Base-by-base conservation (phyloP, 345 rosid genomes). In the Eucalyptus erythrocorys region DNA sequence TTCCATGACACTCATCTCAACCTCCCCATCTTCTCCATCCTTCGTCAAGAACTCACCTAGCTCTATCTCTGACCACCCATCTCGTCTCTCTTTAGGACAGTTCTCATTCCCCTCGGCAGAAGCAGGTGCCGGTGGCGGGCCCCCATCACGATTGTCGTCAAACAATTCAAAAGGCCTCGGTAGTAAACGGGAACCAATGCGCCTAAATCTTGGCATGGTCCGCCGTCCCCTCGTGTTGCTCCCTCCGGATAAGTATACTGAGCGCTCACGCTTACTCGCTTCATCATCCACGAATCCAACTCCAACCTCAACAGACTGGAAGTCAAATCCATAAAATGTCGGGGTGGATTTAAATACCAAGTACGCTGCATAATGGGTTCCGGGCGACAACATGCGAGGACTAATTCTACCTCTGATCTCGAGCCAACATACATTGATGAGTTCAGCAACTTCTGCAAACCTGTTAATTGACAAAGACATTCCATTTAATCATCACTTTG, bases 61-160 rank as follows among this genome's bases (percentile, higher is more conserved):
- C 80, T 91, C 88, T 59, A 91, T 85, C 87, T 92, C 95, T 24
- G 82, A 45, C 93, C 93, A 92, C 50, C 94, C 94, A 47, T 93
- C 94, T 66, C 43, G 43, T 86, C 89, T 81, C 87, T 85, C 55
- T 32, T 85, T 43, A 10, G 89, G 88, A 79, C 7, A 7, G 27
- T 50, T 22, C 37, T 17, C 64, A 7, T 1, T 24, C 59, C 48
- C 48, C 40, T 48, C 88, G n/a, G 50, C 48, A 34, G 48, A 47
- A 32, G 45, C 48, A 68, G 79, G 42, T 8, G 10, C 40, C 8
- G 26, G 88, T 10, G 26, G 88, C 10, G 24, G 57, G 57, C 24
- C 24, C 57, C 24, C 45, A 17, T 34, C 81, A 34, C 1, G 21
- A 34, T 19, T 6, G 7, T 37, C 45, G 13, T 71, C 43, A 5